Evolutionary conservation across 352 stramenopile genomes (phyloP).

Genomic region (Aphanomyces invadans): DNA sequence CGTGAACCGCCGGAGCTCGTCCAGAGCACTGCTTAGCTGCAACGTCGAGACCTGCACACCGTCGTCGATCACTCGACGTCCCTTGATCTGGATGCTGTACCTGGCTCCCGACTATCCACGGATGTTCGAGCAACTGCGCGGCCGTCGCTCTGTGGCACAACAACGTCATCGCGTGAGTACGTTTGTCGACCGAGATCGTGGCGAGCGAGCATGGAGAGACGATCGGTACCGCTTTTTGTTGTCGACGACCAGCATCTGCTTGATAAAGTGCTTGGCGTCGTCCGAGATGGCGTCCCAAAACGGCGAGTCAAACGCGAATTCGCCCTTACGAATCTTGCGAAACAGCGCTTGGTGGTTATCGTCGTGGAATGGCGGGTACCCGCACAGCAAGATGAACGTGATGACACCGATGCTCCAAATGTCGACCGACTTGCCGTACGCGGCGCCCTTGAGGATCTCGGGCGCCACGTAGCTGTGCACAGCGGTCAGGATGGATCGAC

Average conservation of each 20-base stretch:
- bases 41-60: slow-evolving; percentile 76
- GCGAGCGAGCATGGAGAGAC: neutral
- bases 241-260: slow-evolving; percentile 74
- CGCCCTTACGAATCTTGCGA: slow-evolving; percentile 76
- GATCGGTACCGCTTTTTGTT: slow-evolving; percentile 51
- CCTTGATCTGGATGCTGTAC: too few species aligned
- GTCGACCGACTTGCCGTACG: slow-evolving; percentile 74
- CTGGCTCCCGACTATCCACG: slow-evolving; percentile 62
- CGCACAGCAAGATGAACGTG: slow-evolving; percentile 85
- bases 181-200: too few species aligned
- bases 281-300: slow-evolving; percentile 87
- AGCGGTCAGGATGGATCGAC: neutral
- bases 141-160: slow-evolving; percentile 49
- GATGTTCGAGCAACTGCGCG: slow-evolving; percentile 52
- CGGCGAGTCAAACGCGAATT: slow-evolving; percentile 81
- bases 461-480: slow-evolving; percentile 59
- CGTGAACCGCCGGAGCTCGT: slow-evolving; percentile 91
- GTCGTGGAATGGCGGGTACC: slow-evolving; percentile 86
- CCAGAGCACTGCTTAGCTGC: slow-evolving; percentile 87
- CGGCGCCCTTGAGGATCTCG: slow-evolving; percentile 76
- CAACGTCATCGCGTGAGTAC: too few species aligned
- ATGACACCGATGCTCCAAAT: slow-evolving; percentile 85
- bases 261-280: slow-evolving; percentile 87
- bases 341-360: slow-evolving; percentile 92
- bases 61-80: too few species aligned